Conservation (phyloP, 2,329 filamentous ascomycete species). For the Exophiala mesophila region DNA sequence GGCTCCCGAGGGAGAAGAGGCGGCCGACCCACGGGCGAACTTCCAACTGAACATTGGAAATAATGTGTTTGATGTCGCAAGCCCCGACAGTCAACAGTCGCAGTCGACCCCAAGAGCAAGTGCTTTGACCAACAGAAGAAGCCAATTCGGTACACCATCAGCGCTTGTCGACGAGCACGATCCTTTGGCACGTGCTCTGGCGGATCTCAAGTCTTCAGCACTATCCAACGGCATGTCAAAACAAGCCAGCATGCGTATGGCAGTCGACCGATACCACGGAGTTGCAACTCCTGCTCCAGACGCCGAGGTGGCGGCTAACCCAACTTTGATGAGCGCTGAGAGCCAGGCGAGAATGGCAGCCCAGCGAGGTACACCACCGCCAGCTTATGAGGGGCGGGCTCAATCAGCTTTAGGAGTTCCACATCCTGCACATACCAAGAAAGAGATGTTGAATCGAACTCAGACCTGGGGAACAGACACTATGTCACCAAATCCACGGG, state of each 20-base stretch:
- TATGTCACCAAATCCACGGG: conserved; percentile 9
- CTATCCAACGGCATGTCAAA: conserved; percentile 55
- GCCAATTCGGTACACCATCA: conserved; percentile 16
- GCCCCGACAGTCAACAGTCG: conserved; percentile 57
- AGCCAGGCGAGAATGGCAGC: conserved; percentile 49
- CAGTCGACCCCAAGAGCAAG: conserved; percentile 34
- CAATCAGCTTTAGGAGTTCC: conserved; percentile 44
- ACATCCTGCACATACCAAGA: conserved; percentile 84
- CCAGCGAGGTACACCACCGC: conserved; percentile 73
- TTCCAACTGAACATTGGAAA: conserved; percentile 91
- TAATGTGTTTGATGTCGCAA: conserved; percentile 90
- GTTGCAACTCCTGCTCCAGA: conserved; percentile 70
- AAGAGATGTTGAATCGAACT: conserved; percentile 92
- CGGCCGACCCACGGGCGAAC: conserved; percentile 85
- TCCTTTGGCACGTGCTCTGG: conserved; percentile 86
- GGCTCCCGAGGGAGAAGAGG: conserved; percentile 63
- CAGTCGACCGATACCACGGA: conserved; percentile 95
- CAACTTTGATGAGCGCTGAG: conserved; percentile 23
- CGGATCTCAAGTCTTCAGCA: conserved; percentile 67
- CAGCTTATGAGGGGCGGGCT: conserved; percentile 63
- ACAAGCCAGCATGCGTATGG: conserved; percentile 74
- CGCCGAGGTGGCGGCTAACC: conserved; percentile 31
- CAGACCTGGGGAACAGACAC: conserved; percentile 62
- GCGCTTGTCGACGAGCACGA: conserved; percentile 59
- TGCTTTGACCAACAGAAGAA: conserved; percentile 33